Conservation (phyloP, 495 filamentous ascomycete species). For the Penicillium coffeae region DNA sequence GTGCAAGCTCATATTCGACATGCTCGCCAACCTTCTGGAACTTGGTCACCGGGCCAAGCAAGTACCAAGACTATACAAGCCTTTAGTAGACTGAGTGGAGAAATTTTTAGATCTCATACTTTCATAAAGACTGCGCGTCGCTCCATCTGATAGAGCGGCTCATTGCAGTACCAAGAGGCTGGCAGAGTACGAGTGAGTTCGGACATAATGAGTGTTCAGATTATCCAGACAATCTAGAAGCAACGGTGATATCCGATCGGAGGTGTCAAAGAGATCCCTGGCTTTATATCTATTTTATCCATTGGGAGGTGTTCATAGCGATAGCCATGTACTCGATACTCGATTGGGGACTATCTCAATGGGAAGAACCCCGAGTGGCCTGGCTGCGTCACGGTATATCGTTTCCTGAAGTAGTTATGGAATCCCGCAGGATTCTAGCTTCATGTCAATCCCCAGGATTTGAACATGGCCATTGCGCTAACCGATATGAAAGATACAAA, state of each 20-base stretch:
- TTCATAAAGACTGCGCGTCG: slow-evolving; percentile 53
- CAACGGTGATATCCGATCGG: background rate
- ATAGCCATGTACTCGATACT: background rate
- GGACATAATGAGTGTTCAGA: slow-evolving; percentile 25
- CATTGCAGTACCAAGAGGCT: slow-evolving; percentile 44
- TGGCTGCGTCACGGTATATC: slow-evolving; percentile 19
- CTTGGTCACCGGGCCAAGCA: slow-evolving; percentile 56
- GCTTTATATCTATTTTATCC: slow-evolving; percentile 5
- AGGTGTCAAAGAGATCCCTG: background rate
- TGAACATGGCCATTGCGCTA: background rate
- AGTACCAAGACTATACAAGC: slow-evolving; percentile 51
- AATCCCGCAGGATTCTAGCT: slow-evolving; percentile 24
- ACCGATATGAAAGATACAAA: no score
- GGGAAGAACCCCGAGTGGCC: slow-evolving; percentile 8
- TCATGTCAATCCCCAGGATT: slow-evolving; percentile 5
- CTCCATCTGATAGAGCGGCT: slow-evolving; percentile 47
- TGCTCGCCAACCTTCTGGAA: slow-evolving; percentile 45
- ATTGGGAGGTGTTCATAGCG: background rate
- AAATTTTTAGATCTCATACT: slow-evolving; percentile 14
- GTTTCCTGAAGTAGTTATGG: slow-evolving; percentile 39
- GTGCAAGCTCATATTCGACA: slow-evolving; percentile 54
- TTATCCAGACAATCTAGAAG: slow-evolving; percentile 1
- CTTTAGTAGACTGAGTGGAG: slow-evolving; percentile 6
- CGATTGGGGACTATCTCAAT: slow-evolving; percentile 5
- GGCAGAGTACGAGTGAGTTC: slow-evolving; percentile 39